Conservation (phyloP, 1,284 basidiomycete species). For the Trametes hirsuta region DNA sequence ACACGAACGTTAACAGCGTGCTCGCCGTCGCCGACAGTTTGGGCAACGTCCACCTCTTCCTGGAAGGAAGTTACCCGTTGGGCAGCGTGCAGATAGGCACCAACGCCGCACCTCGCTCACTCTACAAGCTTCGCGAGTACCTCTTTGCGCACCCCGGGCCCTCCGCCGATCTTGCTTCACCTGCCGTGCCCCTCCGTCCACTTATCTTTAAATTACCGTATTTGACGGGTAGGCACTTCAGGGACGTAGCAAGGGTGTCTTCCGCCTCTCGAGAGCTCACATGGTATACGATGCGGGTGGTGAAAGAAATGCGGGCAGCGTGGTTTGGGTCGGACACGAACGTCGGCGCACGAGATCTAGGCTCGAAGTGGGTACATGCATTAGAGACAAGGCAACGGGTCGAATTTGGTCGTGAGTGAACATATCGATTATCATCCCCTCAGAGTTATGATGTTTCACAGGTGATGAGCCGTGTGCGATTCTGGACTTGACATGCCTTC, state of each 20-base stretch:
- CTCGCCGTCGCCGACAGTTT: conserved; percentile 59
- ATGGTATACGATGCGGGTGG: conserved; percentile 69
- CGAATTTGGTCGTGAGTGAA: conserved; percentile 63
- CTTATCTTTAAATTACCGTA: conserved; percentile 57
- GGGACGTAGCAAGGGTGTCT: conserved; percentile 71
- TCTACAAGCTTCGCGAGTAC: conserved; percentile 52
- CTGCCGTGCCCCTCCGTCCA: conserved; percentile 44
- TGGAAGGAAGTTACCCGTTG: conserved; percentile 82
- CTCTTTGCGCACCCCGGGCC: conserved; percentile 48
- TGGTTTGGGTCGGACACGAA: conserved; percentile 74
- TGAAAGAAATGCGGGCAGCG: conserved; percentile 68
- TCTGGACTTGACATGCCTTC: conserved; percentile 70
- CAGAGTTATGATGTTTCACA: conserved; percentile 30
- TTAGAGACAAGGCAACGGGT: conserved; percentile 64
- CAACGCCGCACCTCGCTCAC: conserved; percentile 42
- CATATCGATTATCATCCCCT: background rate
- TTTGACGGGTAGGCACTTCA: conserved; percentile 53
- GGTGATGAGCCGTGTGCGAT: conserved; percentile 64
- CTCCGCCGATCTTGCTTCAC: conserved; percentile 6
- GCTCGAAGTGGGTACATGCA: conserved; percentile 71
- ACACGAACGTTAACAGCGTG: conserved; percentile 63
- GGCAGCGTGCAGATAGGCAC: conserved; percentile 56
- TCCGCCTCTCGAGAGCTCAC: conserved; percentile 71
- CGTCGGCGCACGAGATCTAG: conserved; percentile 68
- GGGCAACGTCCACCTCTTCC: conserved; percentile 63